phyloP scores from a whole-genome alignment of 345 rosid species.

The Pistacia vera region DNA sequence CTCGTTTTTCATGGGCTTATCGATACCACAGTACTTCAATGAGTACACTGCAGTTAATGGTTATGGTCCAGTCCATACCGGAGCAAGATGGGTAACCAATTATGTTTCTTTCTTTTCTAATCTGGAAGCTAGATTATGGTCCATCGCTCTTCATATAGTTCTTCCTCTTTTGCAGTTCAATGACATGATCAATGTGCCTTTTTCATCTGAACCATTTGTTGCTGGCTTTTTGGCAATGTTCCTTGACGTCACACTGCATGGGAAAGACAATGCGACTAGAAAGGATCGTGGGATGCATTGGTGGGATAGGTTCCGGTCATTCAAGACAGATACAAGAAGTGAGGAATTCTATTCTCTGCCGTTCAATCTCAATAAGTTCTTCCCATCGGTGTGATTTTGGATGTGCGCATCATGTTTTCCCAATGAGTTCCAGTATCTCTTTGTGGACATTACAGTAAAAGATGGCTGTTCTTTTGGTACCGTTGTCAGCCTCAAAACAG shows the following conservation, averaged over 20 bases:
- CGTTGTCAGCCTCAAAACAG: constrained; percentile 11
- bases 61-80: constrained; percentile 61
- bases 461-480: constrained; percentile 1
- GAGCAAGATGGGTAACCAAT: constrained; percentile 65
- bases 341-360: constrained; percentile 95
- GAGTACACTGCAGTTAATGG: constrained; percentile 59
- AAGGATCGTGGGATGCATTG: constrained; percentile 88
- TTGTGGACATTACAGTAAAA: background rate
- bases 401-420: background rate
- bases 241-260: constrained; percentile 64
- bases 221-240: constrained; percentile 75
- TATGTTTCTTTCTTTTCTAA: constrained; percentile 14
- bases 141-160: background rate
- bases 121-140: background rate
- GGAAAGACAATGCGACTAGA: constrained; percentile 56
- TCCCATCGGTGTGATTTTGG: constrained; percentile 73
- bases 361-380: constrained; percentile 93
- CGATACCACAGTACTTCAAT: constrained; percentile 85
- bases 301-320: constrained; percentile 90
- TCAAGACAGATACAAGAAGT: constrained; percentile 87
- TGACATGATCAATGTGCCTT: constrained; percentile 93
- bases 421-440: background rate
- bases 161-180: constrained; percentile 67
- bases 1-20: constrained; percentile 84
- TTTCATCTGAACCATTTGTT: constrained; percentile 83